phyloP scores from a whole-genome alignment of 2,329 filamentous ascomycete species.

The Apiospora kogelbergensis region DNA sequence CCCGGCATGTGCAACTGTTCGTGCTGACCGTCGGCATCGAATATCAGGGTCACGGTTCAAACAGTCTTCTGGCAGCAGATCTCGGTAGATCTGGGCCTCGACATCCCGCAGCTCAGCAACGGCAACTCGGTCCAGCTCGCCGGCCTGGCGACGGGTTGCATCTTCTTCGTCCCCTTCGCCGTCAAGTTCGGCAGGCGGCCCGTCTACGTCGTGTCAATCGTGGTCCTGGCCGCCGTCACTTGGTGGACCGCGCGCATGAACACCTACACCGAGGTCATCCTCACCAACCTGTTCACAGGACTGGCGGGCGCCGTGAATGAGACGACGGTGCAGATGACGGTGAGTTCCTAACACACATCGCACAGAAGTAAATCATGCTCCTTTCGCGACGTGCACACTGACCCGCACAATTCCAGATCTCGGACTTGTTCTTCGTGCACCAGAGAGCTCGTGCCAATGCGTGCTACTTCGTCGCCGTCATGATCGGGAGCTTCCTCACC shows the following conservation, averaged over 20 bases:
- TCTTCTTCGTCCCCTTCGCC: slow-evolving; percentile 35
- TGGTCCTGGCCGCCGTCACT: slow-evolving; percentile 22
- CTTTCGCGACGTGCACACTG: too few relatives aligned
- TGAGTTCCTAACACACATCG: slow-evolving; percentile 13
- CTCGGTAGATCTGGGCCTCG: slow-evolving; percentile 29
- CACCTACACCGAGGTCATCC: slow-evolving; percentile 23
- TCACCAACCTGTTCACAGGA: slow-evolving; percentile 29
- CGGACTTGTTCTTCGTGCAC: slow-evolving; percentile 35
- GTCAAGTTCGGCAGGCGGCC: slow-evolving; percentile 35
- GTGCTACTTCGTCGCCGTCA: slow-evolving; percentile 32
- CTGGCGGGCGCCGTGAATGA: slow-evolving; percentile 40
- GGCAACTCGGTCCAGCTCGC: slow-evolving; percentile 29
- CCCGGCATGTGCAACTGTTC: too few relatives aligned
- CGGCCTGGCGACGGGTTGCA: slow-evolving; percentile 33
- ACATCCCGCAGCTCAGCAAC: slow-evolving; percentile 24
- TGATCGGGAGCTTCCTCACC: slow-evolving; percentile 30
- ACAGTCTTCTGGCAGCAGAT: slow-evolving; percentile 35
- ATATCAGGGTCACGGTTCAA: slow-evolving; percentile 23
- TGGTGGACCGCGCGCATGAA: slow-evolving; percentile 25
- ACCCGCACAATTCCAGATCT: slow-evolving; percentile 21
- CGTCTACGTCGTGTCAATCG: slow-evolving; percentile 27
- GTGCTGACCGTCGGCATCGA: too few relatives aligned
- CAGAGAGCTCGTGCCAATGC: slow-evolving; percentile 32
- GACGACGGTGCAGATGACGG: slow-evolving; percentile 38
- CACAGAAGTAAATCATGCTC: too few relatives aligned